phyloP scores from a whole-genome alignment of 257 asterid genomes.

The Knoxia roxburghii region DNA sequence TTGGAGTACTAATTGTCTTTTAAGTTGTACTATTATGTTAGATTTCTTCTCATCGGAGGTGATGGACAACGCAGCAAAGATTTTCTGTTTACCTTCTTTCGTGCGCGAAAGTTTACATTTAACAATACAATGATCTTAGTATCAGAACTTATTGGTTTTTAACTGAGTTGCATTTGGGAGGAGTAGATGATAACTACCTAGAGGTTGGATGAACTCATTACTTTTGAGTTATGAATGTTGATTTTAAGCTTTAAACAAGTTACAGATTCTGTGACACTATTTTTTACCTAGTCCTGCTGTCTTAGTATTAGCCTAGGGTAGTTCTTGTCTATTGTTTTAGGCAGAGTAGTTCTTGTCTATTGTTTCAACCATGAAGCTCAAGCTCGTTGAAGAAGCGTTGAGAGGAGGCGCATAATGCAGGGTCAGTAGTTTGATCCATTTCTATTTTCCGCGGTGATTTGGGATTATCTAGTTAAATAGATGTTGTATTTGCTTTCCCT shows the following conservation, averaged over 20 bases:
- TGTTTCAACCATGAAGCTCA: slow-evolving; percentile 9
- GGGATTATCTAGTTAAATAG: background rate
- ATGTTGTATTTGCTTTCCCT: background rate
- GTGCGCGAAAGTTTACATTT: too few species aligned
- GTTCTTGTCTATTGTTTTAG: too few species aligned
- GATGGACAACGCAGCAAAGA: background rate
- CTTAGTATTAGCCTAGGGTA: background rate
- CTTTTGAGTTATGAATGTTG: background rate
- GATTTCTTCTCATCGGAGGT: background rate
- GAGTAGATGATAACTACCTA: background rate
- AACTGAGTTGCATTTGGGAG: background rate
- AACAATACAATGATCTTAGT: background rate
- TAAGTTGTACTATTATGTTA: too few species aligned
- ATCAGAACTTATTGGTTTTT: background rate
- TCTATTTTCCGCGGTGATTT: background rate
- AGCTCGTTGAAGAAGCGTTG: background rate
- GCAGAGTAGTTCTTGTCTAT: background rate
- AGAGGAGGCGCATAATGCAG: background rate
- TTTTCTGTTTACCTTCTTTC: background rate
- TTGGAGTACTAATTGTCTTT: background rate
- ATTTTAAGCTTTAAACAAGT: background rate
- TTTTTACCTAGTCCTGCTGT: background rate
- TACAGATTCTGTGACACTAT: too few species aligned
- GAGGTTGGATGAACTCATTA: background rate
- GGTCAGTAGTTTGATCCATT: background rate